Evolutionary conservation across 1,284 basidiomycete genomes (phyloP).

Genomic region (Sanguinoderma infundibulare): DNA sequence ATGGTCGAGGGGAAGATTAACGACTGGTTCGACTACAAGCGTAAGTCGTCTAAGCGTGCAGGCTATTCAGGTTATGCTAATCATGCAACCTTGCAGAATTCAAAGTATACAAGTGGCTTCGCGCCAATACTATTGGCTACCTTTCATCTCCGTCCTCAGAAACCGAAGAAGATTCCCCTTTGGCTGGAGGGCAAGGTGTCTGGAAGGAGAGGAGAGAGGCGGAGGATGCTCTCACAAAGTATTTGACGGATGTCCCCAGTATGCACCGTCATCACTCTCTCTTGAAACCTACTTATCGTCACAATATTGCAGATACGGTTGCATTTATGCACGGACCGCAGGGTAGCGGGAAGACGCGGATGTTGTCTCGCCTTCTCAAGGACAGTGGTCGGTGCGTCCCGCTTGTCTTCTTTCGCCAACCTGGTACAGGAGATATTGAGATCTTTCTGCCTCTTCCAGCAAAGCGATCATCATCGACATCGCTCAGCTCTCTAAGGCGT

Average conservation of each 20-base stretch:
- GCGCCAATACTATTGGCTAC: slow-evolving; percentile 56
- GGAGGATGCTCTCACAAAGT: slow-evolving; percentile 67
- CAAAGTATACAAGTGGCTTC: slow-evolving; percentile 70
- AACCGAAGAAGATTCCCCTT: neutral
- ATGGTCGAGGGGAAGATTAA: slow-evolving; percentile 86
- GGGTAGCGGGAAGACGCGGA: slow-evolving; percentile 85
- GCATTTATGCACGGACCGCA: slow-evolving; percentile 91
- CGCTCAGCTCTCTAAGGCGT: slow-evolving; percentile 71
- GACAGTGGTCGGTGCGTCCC: slow-evolving; percentile 57
- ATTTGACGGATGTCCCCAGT: slow-evolving; percentile 80
- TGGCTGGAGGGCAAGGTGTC: slow-evolving; percentile 42
- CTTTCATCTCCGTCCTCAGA: slow-evolving; percentile 36
- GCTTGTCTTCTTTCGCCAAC: neutral
- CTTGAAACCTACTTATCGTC: neutral
- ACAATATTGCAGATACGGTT: slow-evolving; percentile 52
- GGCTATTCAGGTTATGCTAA: neutral
- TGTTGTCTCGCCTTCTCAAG: slow-evolving; percentile 69
- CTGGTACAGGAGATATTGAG: slow-evolving; percentile 19
- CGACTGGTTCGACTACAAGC: slow-evolving; percentile 80
- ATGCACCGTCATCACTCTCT: slow-evolving; percentile 23
- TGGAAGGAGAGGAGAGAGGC: slow-evolving; percentile 89
- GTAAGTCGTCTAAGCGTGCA: slow-evolving; percentile 39
- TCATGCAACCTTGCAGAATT: slow-evolving; percentile 48
- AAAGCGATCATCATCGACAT: slow-evolving; percentile 84
- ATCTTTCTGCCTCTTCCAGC: slow-evolving; percentile 41